Evolutionary conservation across 192 early-diverging fungal genomes (phyloP), one percentile per base, ranked within the genome.

Genomic region (Dissophora ornata): DNA sequence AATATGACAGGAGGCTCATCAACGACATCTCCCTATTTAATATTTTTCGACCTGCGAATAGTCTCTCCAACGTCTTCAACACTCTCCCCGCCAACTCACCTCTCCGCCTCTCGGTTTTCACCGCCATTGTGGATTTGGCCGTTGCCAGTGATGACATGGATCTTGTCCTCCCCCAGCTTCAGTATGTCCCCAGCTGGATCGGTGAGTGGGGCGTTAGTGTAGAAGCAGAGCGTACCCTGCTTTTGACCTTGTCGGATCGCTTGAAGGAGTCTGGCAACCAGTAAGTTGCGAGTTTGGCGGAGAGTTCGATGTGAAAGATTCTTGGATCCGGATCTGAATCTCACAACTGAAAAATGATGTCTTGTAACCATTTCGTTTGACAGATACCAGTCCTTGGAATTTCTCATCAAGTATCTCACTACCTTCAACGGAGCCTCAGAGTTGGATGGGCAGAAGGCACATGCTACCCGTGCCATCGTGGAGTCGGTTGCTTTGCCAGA

Each of bases 61-160:
- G 90, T 47, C 85, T 91, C 7, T 83, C 85, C 69, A 96, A 94
- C 84, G 84, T 97, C 54, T 98, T 93, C 87, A 96, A 96, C 82
- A 84, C 90, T 57, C 81, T 92, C 30, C 86, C 86, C 40, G 71
- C 71, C 40, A 78, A 70, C 49, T 85, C 75, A 19, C 56, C 83
- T 54, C 84, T 84, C 55, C 90, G 89, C 32, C 89, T 83, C 68
- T 64, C 86, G 22, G 90, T 92, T 59, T 96, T 94, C 70, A 54
- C 82, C 44, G 82, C 88, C 59, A 91, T 98, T 65, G 82, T 96
- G 25, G 85, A 85, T 38, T 85, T 93, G 67, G 95, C 94, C 18
- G 82, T 85, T 32, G 81, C 90, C 50, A 82, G 81, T 36, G 88
- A 89, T 62, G 91, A 92, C 54, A 70, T 94, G 40, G 90, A 90